These are phyloP conservation scores for Pythium sukuiense DNA, from an alignment of 352 stramenopile species.

Conservation along the genomic window DNA sequence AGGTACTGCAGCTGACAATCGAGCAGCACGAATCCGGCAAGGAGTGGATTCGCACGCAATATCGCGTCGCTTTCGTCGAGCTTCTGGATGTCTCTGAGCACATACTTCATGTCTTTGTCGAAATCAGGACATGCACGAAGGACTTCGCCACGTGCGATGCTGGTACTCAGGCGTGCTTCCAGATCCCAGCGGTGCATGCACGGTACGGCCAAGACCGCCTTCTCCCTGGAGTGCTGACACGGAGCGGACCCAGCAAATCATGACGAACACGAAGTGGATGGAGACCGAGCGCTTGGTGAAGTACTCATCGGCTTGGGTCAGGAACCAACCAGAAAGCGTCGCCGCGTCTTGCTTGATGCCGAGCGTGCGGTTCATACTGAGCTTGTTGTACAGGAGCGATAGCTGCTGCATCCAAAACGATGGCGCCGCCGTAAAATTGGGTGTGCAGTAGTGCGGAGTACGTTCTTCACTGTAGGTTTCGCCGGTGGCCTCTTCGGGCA, in stretches of 20 bases:
- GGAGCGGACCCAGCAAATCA: slow-evolving; percentile 35
- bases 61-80: slow-evolving; percentile 12
- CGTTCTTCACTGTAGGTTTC: slow-evolving; percentile 2
- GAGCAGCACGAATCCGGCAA: slow-evolving; percentile 33
- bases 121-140: neutral
- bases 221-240: slow-evolving; percentile 32
- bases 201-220: slow-evolving; percentile 18
- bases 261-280: slow-evolving; percentile 31
- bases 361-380: neutral
- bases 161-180: slow-evolving; percentile 21
- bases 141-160: slow-evolving; percentile 23
- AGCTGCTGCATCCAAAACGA: slow-evolving; percentile 14
- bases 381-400: neutral
- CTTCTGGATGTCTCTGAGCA: neutral
- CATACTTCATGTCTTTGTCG: neutral
- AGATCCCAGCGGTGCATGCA: slow-evolving; percentile 27
- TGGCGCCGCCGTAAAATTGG: neutral
- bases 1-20: slow-evolving; percentile 32
- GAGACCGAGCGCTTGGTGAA: slow-evolving; percentile 28
- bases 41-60: slow-evolving; percentile 28
- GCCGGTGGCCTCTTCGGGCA: neutral
- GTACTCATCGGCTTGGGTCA: slow-evolving; percentile 26
- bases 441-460: slow-evolving; percentile 1
- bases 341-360: neutral
- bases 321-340: slow-evolving; percentile 22